These are phyloP conservation scores for Amanita phalloides DNA, from an alignment of 768 basidiomycete species.

Conservation along the genomic window DNA sequence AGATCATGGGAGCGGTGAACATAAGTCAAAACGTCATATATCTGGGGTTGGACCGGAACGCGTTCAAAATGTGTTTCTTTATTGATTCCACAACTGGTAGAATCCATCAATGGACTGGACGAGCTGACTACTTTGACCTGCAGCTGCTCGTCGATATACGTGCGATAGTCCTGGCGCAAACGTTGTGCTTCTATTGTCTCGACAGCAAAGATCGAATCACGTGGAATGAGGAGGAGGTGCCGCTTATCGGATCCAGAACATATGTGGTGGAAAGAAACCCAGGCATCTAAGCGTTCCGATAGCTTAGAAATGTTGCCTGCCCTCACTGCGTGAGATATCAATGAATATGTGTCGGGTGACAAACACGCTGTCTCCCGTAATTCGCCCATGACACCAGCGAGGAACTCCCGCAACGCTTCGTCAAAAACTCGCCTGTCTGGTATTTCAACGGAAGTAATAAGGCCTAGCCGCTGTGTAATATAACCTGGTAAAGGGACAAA, in stretches of 20 bases:
- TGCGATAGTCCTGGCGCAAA: slow-evolving; percentile 34
- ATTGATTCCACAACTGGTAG: slow-evolving; percentile 12
- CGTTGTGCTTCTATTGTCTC: slow-evolving; percentile 39
- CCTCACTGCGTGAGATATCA: slow-evolving; percentile 36
- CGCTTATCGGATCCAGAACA: slow-evolving; percentile 49
- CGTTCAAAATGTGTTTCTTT: slow-evolving; percentile 39
- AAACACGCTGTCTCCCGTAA: slow-evolving; percentile 53
- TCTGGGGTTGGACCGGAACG: slow-evolving; percentile 53
- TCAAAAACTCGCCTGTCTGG: slow-evolving; percentile 46
- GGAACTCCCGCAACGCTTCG: slow-evolving; percentile 34
- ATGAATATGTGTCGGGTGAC: slow-evolving; percentile 40
- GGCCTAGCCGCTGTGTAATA: slow-evolving; percentile 43
- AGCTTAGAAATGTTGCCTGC: slow-evolving; percentile 28
- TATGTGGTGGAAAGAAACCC: slow-evolving; percentile 51
- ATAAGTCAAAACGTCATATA: slow-evolving; percentile 60
- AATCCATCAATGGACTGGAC: background rate
- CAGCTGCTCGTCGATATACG: slow-evolving; percentile 16
- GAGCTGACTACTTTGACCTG: slow-evolving; percentile 1
- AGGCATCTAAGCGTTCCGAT: slow-evolving; percentile 30
- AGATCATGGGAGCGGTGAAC: slow-evolving; percentile 51
- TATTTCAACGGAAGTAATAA: slow-evolving; percentile 47
- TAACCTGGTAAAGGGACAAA: slow-evolving; percentile 52
- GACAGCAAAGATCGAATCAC: slow-evolving; percentile 47
- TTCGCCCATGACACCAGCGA: slow-evolving; percentile 39
- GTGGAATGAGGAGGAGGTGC: slow-evolving; percentile 46